Evolutionary conservation across 1,139 yeast species (phyloP).

Genomic region (Komagataea norvegica): DNA sequence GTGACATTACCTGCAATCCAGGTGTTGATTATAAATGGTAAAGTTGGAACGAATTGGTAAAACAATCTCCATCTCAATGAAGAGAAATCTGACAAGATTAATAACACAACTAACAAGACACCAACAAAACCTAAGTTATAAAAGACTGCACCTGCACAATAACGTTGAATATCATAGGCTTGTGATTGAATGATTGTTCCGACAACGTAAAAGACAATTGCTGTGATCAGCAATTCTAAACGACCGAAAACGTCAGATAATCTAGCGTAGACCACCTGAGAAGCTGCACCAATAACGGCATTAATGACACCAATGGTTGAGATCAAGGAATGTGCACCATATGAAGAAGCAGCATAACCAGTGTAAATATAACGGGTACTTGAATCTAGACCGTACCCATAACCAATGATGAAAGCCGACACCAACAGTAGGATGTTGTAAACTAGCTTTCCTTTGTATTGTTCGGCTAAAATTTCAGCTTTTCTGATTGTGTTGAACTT

Average conservation of each 20-base stretch:
- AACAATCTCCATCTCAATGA: conserved; percentile 66
- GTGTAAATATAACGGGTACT: conserved; percentile 47
- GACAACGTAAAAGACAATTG: conserved; percentile 56
- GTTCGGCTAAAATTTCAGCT: conserved; percentile 39
- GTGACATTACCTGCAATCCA: conserved; percentile 67
- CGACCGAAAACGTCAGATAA: conserved; percentile 71
- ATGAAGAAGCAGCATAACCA: conserved; percentile 52
- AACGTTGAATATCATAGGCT: conserved; percentile 57
- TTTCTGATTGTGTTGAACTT: conserved; percentile 36
- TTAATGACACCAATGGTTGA: conserved; percentile 63
- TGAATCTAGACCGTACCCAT: conserved; percentile 64
- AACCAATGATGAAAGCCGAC: conserved; percentile 54
- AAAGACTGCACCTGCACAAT: conserved; percentile 70
- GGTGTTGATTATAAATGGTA: conserved; percentile 70
- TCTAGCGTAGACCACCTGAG: conserved; percentile 67
- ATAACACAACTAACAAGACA: conserved; percentile 47
- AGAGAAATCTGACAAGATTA: conserved; percentile 63
- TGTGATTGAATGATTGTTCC: conserved; percentile 72
- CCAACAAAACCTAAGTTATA: conserved; percentile 72
- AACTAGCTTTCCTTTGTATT: conserved; percentile 26
- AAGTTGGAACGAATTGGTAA: conserved; percentile 57
- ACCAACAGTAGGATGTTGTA: conserved; percentile 33
- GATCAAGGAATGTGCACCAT: conserved; percentile 52
- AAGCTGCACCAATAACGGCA: conserved; percentile 65
- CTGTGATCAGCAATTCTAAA: conserved; percentile 46